Evolutionary conservation across 2,329 filamentous ascomycete species (phyloP).

Genomic region (Dactylellina sp.): DNA sequence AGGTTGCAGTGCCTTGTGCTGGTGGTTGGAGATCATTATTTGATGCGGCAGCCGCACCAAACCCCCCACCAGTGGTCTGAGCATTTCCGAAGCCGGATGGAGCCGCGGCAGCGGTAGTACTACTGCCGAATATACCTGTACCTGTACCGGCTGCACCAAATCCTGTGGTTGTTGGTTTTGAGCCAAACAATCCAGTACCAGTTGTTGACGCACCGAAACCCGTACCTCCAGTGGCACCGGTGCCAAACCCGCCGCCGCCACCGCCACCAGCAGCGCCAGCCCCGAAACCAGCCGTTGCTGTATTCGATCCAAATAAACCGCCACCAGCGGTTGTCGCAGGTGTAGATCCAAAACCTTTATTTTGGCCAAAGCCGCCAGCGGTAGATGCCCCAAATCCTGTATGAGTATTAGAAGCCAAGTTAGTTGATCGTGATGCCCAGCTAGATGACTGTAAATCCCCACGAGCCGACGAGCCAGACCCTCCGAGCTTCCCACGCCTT

Average conservation of each 20-base stretch:
- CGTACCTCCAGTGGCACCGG: constrained; percentile 63
- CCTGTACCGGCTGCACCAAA: constrained; percentile 49
- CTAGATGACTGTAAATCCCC: constrained; percentile 54
- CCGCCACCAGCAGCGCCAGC: constrained; percentile 60
- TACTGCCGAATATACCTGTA: constrained; percentile 53
- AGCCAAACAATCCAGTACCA: constrained; percentile 55
- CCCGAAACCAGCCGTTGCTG: constrained; percentile 58
- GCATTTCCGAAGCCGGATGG: constrained; percentile 56
- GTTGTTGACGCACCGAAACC: constrained; percentile 54
- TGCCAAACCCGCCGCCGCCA: constrained; percentile 64
- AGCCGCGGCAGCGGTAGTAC: constrained; percentile 57
- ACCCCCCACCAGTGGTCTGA: constrained; percentile 27
- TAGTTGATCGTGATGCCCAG: constrained; percentile 57
- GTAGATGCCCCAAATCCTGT: constrained; percentile 59
- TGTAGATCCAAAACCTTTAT: constrained; percentile 61
- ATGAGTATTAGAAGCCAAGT: constrained; percentile 49
- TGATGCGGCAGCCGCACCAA: constrained; percentile 64
- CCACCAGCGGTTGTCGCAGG: constrained; percentile 65
- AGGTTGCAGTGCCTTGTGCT: constrained; percentile 74
- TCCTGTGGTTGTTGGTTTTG: constrained; percentile 54
- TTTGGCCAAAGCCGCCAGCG: constrained; percentile 57
- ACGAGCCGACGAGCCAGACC: constrained; percentile 33
- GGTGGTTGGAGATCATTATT: constrained; percentile 67
- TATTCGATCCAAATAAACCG: constrained; percentile 69
- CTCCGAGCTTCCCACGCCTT: constrained; percentile 34